Evolutionary conservation across 2,329 filamentous ascomycete species (phyloP).

Genomic region (Cercospora zeina): DNA sequence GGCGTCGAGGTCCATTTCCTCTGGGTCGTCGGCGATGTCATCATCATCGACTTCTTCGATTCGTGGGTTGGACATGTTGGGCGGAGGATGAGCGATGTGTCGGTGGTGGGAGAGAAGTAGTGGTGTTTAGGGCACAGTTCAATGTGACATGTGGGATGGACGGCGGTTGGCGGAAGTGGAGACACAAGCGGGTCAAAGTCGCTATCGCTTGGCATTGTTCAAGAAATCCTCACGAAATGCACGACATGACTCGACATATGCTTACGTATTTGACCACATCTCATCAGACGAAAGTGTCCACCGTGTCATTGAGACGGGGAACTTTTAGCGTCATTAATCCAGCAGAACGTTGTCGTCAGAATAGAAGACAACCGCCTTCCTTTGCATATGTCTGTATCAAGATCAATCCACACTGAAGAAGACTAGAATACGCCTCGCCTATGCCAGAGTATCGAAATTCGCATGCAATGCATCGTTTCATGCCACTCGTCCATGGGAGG

Average conservation of each 20-base stretch:
- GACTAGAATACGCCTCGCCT: constrained; percentile 16
- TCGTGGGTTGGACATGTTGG: constrained; percentile 74
- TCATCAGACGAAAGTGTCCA: not conserved
- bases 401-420: not conserved
- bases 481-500: not conserved
- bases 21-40: constrained; percentile 68
- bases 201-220: not conserved
- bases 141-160: not conserved
- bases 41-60: constrained; percentile 91
- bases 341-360: not conserved
- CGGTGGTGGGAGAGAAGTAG: not conserved
- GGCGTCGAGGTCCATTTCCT: constrained; percentile 79
- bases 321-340: not conserved
- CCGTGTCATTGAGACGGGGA: not conserved
- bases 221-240: not conserved
- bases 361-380: constrained; percentile 1
- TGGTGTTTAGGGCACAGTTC: not conserved
- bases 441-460: constrained; percentile 16
- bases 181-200: not conserved
- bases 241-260: not conserved
- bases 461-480: constrained; percentile 19
- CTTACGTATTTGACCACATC: not conserved
- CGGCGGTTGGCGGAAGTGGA: not conserved
- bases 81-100: not conserved
- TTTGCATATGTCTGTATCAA: constrained; percentile 16